Conservation (phyloP, 495 filamentous ascomycete genomes). For the Aspergillus homomorphus region DNA sequence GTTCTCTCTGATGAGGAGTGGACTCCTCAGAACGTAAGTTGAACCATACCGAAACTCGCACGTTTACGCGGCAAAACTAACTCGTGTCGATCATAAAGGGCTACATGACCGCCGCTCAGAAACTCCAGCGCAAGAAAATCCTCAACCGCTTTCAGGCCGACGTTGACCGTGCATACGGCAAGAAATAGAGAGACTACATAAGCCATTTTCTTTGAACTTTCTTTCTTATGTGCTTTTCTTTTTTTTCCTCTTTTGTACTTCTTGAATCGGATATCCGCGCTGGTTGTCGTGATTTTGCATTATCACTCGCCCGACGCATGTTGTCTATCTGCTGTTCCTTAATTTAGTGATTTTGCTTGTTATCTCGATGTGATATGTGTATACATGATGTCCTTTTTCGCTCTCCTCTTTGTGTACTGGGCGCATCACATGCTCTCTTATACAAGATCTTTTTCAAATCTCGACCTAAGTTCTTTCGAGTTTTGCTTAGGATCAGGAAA, state of each 20-base stretch:
- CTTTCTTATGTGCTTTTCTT: background rate
- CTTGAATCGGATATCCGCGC: background rate
- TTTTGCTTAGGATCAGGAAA: background rate
- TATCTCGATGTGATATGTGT: background rate
- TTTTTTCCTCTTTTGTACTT: background rate
- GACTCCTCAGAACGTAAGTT: slow-evolving; percentile 91
- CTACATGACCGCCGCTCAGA: slow-evolving; percentile 54
- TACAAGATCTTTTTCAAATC: background rate
- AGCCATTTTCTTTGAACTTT: background rate
- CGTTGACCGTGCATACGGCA: slow-evolving; percentile 49
- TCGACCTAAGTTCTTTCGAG: background rate
- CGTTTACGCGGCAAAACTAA: slow-evolving; percentile 17
- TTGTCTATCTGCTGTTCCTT: background rate
- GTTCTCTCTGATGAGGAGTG: slow-evolving; percentile 95
- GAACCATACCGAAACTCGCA: background rate
- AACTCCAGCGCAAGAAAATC: slow-evolving; percentile 56
- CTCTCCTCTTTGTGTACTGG: background rate
- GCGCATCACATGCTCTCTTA: background rate
- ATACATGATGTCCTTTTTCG: background rate
- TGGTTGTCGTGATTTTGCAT: background rate
- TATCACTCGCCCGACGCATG: background rate
- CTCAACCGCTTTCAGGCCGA: slow-evolving; percentile 42
- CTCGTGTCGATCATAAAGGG: slow-evolving; percentile 30
- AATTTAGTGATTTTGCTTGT: background rate
- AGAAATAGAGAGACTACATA: slow-evolving; percentile 30